Evolutionary conservation across 2,329 filamentous ascomycete genomes (phyloP), one percentile per base, ranked within the genome.

Genomic region (Colletotrichum gloeosporioides): DNA sequence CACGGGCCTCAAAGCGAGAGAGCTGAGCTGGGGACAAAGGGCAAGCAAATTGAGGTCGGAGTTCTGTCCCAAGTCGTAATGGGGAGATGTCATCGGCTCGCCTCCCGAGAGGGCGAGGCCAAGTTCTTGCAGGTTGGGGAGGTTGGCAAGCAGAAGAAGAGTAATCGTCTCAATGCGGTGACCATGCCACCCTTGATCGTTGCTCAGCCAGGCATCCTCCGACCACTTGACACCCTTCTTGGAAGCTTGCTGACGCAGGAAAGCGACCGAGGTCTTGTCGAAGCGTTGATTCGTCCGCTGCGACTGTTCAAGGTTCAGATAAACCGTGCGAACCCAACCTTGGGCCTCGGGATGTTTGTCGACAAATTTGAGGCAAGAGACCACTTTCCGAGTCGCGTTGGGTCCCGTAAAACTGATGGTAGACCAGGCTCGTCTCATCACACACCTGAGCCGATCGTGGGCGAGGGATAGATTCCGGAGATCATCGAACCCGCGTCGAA

Each of bases 401-500:
- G 4, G 0, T 13, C 44, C 44, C 44, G n/a, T 13, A n/a, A 53
- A 53, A 0, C 18, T n/a, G 9, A 49, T 6, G 9, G 4, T 5
- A 6, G n/a, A 0, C n/a, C n/a, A 53, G 0, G 44, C 44, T n/a
- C n/a, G 44, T 53, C 44, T 22, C n/a, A 53, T 53, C n/a, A 22
- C 44, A 53, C n/a, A 53, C n/a, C 22, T 0, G n/a, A 53, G 1
- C 0, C 44, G 44, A 25, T 8, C 0, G 44, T 0, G 0, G n/a
- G n/a, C n/a, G 6, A 53, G 0, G 0, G 3, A 53, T 4, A 53
- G 4, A 53, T 22, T 53, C 2, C 10, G 44, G n/a, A 53, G 0
- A 53, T 13, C 44, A 22, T 53, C n/a, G 44, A 53, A 53, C n/a
- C 44, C 44, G 44, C 44, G 44, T 10, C 22, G 18, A 12, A 53